These are phyloP conservation scores for Diaporthe longicolla DNA, from an alignment of 2,329 filamentous ascomycete genomes.

Conservation along the genomic window DNA sequence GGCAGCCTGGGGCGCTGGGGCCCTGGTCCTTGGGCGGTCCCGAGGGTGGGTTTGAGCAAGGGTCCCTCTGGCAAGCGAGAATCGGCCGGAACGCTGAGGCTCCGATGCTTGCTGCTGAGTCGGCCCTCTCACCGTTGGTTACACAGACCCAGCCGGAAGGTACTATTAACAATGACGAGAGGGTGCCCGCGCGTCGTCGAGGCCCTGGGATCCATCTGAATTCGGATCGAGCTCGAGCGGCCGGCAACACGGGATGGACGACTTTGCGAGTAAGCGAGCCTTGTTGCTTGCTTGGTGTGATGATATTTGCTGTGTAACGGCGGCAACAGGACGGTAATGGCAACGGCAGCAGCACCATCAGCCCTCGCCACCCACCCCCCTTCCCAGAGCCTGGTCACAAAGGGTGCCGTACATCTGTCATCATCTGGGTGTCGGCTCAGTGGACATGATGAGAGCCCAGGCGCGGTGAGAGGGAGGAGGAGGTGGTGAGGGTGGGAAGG, in stretches of 20 bases:
- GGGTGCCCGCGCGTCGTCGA: not conserved
- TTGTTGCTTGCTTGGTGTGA: conserved; percentile 10
- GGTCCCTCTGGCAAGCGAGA: conserved; percentile 24
- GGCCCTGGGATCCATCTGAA: conserved; percentile 1
- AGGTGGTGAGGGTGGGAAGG: conserved; percentile 22
- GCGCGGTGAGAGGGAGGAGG: conserved; percentile 23
- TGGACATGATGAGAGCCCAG: conserved; percentile 25
- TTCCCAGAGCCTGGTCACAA: not conserved
- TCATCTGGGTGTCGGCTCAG: conserved; percentile 21
- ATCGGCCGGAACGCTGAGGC: conserved; percentile 16
- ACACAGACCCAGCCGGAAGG: not conserved
- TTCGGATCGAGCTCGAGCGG: conserved; percentile 1
- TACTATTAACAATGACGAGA: not conserved
- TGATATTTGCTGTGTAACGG: conserved; percentile 10
- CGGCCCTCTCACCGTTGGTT: conserved; percentile 14
- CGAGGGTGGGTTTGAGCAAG: conserved; percentile 25
- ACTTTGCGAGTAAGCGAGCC: conserved; percentile 14
- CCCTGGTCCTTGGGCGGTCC: conserved; percentile 20
- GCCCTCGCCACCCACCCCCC: not conserved
- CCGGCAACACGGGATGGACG: conserved; percentile 10
- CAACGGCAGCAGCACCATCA: not conserved
- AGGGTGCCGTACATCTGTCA: not conserved
- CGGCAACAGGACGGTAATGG: conserved; percentile 1
- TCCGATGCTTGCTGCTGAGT: conserved; percentile 28
- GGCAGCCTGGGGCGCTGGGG: conserved; percentile 18